Evolutionary conservation across 805 yeast species (phyloP).

Genomic region (Blastobotrys chiropterorum): DNA sequence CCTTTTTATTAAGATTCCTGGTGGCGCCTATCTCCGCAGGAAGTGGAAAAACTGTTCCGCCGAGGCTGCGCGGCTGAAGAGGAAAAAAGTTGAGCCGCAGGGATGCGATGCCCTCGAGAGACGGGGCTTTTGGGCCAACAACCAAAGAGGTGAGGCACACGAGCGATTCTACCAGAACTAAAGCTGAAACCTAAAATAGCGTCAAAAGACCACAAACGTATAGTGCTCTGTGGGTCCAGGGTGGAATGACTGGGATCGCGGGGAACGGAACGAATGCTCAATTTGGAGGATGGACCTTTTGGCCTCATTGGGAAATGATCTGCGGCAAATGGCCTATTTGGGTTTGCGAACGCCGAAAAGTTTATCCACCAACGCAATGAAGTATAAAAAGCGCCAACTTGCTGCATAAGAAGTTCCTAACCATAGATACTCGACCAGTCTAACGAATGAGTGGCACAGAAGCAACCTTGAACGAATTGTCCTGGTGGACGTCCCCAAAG

Average conservation of each 20-base stretch:
- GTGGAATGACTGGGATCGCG: too few species aligned
- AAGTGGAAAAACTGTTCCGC: neutral
- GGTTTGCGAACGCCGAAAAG: neutral
- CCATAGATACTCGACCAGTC: neutral
- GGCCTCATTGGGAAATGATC: neutral
- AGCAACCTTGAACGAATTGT: neutral
- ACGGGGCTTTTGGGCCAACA: too few species aligned
- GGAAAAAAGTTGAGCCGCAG: neutral
- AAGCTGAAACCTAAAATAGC: too few species aligned
- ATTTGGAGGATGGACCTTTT: neutral
- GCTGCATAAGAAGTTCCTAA: too few species aligned
- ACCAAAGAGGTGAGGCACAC: too few species aligned
- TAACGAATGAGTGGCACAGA: neutral
- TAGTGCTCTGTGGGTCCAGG: too few species aligned
- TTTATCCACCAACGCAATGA: neutral
- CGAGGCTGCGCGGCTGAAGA: neutral
- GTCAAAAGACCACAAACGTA: too few species aligned
- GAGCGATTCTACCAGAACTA: too few species aligned
- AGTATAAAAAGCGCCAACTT: neutral
- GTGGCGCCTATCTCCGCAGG: neutral
- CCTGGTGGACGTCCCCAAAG: conserved; percentile 1
- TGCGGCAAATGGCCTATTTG: neutral
- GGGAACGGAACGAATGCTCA: neutral
- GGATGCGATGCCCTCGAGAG: too few species aligned
- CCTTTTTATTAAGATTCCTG: too few species aligned